Percentiles rank a stretch among this genome's conserved stretches.
phyloP scores from a whole-genome alignment of 768 basidiomycete species.

The Phanerochaete carnosa region DNA sequence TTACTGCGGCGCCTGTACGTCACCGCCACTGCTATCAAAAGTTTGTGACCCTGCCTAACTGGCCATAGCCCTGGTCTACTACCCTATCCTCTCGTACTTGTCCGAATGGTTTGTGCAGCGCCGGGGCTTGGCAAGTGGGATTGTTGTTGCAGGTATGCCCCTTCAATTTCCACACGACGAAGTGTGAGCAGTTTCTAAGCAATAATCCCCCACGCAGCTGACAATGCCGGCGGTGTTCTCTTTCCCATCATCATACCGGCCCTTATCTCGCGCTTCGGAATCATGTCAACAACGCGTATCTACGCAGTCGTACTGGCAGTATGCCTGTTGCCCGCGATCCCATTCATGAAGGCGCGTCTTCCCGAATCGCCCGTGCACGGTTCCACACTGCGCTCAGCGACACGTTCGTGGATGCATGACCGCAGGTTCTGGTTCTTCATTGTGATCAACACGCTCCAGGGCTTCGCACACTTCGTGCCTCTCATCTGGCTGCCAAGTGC shows the following conservation, averaged over 20 bases:
- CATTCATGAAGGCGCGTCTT: slow-evolving; percentile 25
- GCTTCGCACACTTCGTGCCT: slow-evolving; percentile 23
- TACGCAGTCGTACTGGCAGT: slow-evolving; percentile 21
- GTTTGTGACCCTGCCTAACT: neutral
- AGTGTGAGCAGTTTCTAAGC: neutral
- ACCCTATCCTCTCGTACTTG: slow-evolving; percentile 26
- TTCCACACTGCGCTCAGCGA: slow-evolving; percentile 11
- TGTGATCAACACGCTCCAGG: slow-evolving; percentile 21
- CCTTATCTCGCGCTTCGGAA: slow-evolving; percentile 23
- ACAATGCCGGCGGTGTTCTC: slow-evolving; percentile 25
- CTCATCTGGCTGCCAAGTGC: slow-evolving; percentile 25
- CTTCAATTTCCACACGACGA: neutral
- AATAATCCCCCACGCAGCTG: neutral
- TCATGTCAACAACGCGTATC: slow-evolving; percentile 20
- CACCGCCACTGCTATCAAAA: too few species aligned
- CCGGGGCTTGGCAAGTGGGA: slow-evolving; percentile 30
- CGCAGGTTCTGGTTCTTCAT: slow-evolving; percentile 24
- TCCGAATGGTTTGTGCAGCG: slow-evolving; percentile 31
- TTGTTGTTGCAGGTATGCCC: slow-evolving; percentile 24
- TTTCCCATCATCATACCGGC: slow-evolving; percentile 25
- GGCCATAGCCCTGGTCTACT: slow-evolving; percentile 23
- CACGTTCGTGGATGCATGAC: slow-evolving; percentile 19
- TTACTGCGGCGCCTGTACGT: too few species aligned
- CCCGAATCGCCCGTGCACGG: slow-evolving; percentile 23
- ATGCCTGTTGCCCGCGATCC: slow-evolving; percentile 22